Evolutionary conservation across 352 stramenopile species (phyloP), one percentile per base, ranked within the genome.

Genomic region (Phytophthora pluvialis): DNA sequence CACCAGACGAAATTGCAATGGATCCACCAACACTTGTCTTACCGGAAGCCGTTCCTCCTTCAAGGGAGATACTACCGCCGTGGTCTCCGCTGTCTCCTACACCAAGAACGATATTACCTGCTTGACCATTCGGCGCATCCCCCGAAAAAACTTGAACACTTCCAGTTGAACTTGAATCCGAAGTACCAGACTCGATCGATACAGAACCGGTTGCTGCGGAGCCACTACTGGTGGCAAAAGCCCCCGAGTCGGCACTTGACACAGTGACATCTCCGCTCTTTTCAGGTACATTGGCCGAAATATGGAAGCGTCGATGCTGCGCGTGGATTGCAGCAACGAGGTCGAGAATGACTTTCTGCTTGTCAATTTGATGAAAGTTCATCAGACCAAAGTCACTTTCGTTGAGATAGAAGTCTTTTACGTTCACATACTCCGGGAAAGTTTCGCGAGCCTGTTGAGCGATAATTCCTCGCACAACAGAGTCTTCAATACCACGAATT

Each of bases 301-400:
- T 46, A 36, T 50, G 71, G 25, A 82, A 80, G 29, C 76, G 73
- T 15, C 68, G 63, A 52, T 84, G 69, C 28, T 87, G 78, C 4
- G 86, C 77, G 55, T 97, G 89, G 8, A 96, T 67, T n/a, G 86
- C 89, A 18, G 77, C 79, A 38, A 97, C 70, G 36, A 94, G 70
- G 40, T 98, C 91, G 26, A 98, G 75, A 29, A 90, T 85, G 7
- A 98, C 73, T 18, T 72, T 80, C 38, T 93, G 83, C 65, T 97
- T 97, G 74, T 98, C 83, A 31, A 98, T 81, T 81, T 97, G 89
- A 58, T 90, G 75, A 67, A 98, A 97, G 45, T 97, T 72, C 49
- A 91, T 77, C 32, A 96, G 73, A 1, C 68, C 60, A 47, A 95
- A 91, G 29, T 60, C 72, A 44, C 89, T 85, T 60, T 96, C 86